Evolutionary conservation across 768 basidiomycete genomes (phyloP).

Genomic region (Boletus tomentosulus): DNA sequence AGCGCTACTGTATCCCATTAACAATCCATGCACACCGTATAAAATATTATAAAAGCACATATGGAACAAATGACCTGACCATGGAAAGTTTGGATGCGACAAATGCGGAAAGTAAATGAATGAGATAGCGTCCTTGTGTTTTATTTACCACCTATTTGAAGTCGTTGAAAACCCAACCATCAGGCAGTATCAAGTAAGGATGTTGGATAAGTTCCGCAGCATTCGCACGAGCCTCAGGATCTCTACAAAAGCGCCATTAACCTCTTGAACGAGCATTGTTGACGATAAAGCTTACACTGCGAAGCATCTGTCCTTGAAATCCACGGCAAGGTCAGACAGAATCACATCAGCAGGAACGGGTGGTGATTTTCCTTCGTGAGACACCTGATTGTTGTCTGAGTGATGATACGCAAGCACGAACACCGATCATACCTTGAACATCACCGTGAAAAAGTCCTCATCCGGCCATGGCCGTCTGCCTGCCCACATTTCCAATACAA

Average conservation of each 20-base stretch:
- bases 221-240: conserved; percentile 79
- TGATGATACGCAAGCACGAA: neutral
- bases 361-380: conserved; percentile 78
- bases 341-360: conserved; percentile 84
- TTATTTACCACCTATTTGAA: conserved; percentile 25
- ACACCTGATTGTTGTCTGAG: conserved; percentile 52
- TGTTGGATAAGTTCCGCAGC: conserved; percentile 78
- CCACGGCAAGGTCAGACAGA: conserved; percentile 70
- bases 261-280: neutral
- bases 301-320: conserved; percentile 88
- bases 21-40: conserved; percentile 23
- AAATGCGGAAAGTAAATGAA: conserved; percentile 24
- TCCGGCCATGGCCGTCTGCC: conserved; percentile 94
- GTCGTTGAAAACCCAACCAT: conserved; percentile 72
- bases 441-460: conserved; percentile 85
- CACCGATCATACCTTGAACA: conserved; percentile 72
- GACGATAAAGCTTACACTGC: conserved; percentile 59
- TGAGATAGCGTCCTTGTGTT: conserved; percentile 24
- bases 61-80: conserved; percentile 25
- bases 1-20: conserved; percentile 31
- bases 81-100: conserved; percentile 17
- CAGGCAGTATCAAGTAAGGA: conserved; percentile 68
- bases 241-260: conserved; percentile 37
- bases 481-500: conserved; percentile 99
- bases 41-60: conserved; percentile 33